phyloP scores from a whole-genome alignment of 1,139 yeast species.

The Zygoascus hellenicus region DNA sequence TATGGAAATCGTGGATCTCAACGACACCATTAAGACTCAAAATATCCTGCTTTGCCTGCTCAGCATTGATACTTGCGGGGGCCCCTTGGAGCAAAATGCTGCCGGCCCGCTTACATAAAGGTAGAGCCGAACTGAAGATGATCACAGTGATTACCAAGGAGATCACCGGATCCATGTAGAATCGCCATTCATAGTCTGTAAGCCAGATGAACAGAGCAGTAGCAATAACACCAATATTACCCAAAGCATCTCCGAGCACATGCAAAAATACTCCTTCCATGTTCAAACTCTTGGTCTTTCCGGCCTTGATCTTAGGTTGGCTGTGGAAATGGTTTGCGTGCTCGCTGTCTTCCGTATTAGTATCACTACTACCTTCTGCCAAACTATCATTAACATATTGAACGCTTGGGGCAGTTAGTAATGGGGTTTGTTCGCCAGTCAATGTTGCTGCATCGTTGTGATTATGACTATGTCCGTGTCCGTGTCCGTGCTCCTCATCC shows the following conservation, averaged over 20 bases:
- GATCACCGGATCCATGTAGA: constrained; percentile 76
- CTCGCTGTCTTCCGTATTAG: constrained; percentile 19
- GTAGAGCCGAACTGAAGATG: constrained; percentile 86
- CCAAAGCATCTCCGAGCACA: constrained; percentile 93
- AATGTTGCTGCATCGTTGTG: constrained; percentile 7
- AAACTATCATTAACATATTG: constrained; percentile 6
- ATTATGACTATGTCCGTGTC: constrained; percentile 23
- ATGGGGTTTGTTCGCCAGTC: constrained; percentile 20
- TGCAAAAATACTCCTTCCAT: constrained; percentile 97
- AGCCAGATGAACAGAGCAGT: constrained; percentile 93
- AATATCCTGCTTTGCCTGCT: constrained; percentile 65
- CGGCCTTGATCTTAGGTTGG: constrained; percentile 27
- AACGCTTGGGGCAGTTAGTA: constrained; percentile 13
- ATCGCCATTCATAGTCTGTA: constrained; percentile 84
- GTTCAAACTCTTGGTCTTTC: constrained; percentile 60
- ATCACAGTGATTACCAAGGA: constrained; percentile 82
- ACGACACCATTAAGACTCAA: constrained; percentile 61
- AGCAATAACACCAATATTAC: constrained; percentile 86
- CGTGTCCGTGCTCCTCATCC: constrained; percentile 20
- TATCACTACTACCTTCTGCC: constrained; percentile 5
- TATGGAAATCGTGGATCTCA: constrained; percentile 90
- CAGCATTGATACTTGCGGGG: constrained; percentile 74
- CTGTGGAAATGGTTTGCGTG: constrained; percentile 37
- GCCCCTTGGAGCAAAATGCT: constrained; percentile 89
- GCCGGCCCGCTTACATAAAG: constrained; percentile 80